Base-by-base conservation (phyloP, 2,329 filamentous ascomycete genomes). In the Penicillium sp. region DNA sequence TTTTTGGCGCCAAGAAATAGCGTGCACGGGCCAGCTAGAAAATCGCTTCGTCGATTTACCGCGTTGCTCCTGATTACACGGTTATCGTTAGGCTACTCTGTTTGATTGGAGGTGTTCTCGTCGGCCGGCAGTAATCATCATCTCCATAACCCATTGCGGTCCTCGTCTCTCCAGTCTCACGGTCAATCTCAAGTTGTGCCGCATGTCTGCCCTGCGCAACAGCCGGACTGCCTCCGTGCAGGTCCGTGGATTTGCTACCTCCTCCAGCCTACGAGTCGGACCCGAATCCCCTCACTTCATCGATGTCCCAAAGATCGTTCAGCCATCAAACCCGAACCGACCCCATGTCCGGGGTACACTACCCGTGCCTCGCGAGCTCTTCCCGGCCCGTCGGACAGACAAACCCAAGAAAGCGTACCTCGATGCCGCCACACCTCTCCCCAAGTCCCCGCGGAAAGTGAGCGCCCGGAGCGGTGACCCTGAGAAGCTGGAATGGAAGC, bases 231-330 rank as follows among this genome's bases (percentile, higher is more conserved):
- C 70, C 63, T 62, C 65, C 32, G 60, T 67, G 67, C 72, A 75
- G 57, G 63, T 68, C 66, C 74, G 74, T 53, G 67, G 72, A 50
- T 75, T 77, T 63, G 62, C 71, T 45, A 71, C 71, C 27, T 71
- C 73, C 11, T 56, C 72, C 53, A 64, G 53, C 43, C 66, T 67
- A 54, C 67, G 71, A 62, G 68, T 75, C 50, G 72, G 72, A 27
- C 93, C 94, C 45, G 90, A 97, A 71, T 96, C 92, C 34, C 93
- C 94, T 44, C 83, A 84, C 60, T 97, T 89, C 79, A 89, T 97
- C 75, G 86, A 90, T 61, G 80, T 97, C 51, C 93, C 92, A 45
- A 81, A 81, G 62, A 83, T 89, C 45, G 82, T 85, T n/a, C 91
- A 96, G 71, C 85, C 87, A 47, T 81, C 83, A n/a, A 73, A 77